phyloP scores from a whole-genome alignment of 805 yeast genomes.

The Myxozyma geophila region DNA sequence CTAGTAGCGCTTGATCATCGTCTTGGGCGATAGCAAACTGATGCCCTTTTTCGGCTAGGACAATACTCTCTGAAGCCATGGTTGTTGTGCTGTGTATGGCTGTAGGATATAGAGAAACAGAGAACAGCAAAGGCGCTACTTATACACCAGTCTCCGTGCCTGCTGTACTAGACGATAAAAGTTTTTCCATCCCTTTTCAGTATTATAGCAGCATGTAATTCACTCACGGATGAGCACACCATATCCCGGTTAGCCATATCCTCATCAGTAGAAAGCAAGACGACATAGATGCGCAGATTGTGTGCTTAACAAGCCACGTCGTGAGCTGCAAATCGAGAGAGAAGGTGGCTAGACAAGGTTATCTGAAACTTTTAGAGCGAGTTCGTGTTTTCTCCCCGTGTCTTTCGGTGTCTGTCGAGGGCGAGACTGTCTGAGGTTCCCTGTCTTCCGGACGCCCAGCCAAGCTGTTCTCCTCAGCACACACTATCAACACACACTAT shows the following conservation, averaged over 20 bases:
- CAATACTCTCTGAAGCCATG: not conserved
- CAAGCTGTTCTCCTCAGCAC: too few species aligned
- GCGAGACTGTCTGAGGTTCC: not conserved
- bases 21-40: not conserved
- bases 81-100: not conserved
- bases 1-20: not conserved
- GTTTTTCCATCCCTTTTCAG: too few species aligned
- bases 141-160: not conserved
- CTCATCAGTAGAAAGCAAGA: not conserved
- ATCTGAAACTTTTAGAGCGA: too few species aligned
- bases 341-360: not conserved
- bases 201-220: too few species aligned
- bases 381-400: not conserved
- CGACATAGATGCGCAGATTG: slow-evolving; percentile 2
- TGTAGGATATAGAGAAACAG: not conserved
- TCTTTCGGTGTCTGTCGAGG: not conserved
- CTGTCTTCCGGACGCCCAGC: not conserved
- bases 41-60: slow-evolving; percentile 2
- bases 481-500: too few species aligned
- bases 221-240: too few species aligned
- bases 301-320: not conserved
- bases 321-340: not conserved
- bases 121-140: not conserved
- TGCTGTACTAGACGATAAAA: too few species aligned
- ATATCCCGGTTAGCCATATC: not conserved